Percentiles rank a stretch among this genome's conserved stretches.
phyloP scores from a whole-genome alignment of 2,329 filamentous ascomycete genomes.

The Paracorniculantispora psalliotae region DNA sequence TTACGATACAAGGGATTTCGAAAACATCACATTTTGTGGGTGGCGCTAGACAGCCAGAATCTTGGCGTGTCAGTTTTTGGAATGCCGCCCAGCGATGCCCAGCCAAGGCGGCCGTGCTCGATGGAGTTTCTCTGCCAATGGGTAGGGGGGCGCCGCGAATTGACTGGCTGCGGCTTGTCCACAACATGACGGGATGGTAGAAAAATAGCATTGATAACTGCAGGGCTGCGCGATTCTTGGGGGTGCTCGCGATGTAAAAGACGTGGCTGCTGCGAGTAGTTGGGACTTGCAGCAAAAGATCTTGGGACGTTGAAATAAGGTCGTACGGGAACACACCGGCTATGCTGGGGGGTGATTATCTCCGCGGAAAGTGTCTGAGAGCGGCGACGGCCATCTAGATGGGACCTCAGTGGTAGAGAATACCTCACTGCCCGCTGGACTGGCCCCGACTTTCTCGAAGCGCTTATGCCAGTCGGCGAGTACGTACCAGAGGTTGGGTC shows the following conservation, averaged over 20 bases:
- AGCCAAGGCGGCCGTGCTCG: neutral
- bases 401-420: neutral
- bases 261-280: neutral
- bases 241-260: neutral
- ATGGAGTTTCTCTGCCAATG: neutral
- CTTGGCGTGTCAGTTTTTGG: conserved; percentile 9
- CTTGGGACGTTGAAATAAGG: neutral
- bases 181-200: neutral
- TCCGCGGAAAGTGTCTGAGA: neutral
- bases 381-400: neutral
- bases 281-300: too few relatives aligned
- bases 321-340: neutral
- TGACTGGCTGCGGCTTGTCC: neutral
- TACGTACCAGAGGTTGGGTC: neutral
- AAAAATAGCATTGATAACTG: neutral
- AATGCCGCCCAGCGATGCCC: conserved; percentile 9
- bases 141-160: neutral
- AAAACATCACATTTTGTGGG: neutral
- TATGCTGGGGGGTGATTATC: neutral
- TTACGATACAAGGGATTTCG: neutral
- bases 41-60: neutral
- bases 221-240: neutral
- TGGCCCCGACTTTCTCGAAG: too few relatives aligned
- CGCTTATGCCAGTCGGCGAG: too few relatives aligned
- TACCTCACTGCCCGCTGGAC: neutral